phyloP scores from a whole-genome alignment of 768 basidiomycete genomes.

The Pleurotus platypus region DNA sequence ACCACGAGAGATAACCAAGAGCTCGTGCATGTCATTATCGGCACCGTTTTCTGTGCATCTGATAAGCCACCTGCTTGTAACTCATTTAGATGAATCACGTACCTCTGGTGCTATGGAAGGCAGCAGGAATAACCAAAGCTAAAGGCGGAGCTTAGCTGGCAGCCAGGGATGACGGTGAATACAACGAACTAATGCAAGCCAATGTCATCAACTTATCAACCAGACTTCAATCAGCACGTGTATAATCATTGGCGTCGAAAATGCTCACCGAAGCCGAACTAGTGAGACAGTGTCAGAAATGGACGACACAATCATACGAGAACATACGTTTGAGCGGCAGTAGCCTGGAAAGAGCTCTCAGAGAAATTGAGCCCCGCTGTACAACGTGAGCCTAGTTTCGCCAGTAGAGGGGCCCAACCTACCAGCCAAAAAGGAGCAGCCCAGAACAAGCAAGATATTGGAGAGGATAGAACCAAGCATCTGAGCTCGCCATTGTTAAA shows the following conservation, averaged over 20 bases:
- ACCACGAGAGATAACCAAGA: constrained; percentile 75
- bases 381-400: too few species aligned
- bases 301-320: not conserved
- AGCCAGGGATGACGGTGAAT: too few species aligned
- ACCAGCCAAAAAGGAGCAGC: constrained; percentile 88
- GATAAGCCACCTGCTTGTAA: not conserved
- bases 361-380: constrained; percentile 60
- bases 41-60: constrained; percentile 7
- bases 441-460: constrained; percentile 86
- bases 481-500: constrained; percentile 28
- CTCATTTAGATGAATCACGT: too few species aligned
- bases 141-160: not conserved
- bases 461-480: constrained; percentile 91
- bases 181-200: constrained; percentile 71
- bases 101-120: constrained; percentile 55
- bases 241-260: not conserved
- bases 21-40: constrained; percentile 33
- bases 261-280: constrained; percentile 1
- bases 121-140: constrained; percentile 89
- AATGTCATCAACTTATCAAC: constrained; percentile 71
- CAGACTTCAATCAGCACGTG: constrained; percentile 6
- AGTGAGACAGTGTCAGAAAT: not conserved
- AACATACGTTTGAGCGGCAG: constrained; percentile 83
- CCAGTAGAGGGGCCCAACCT: constrained; percentile 12
- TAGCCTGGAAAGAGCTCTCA: constrained; percentile 75